Conservation (phyloP, 2,329 filamentous ascomycete species). For the Hypoxylon sp. region DNA sequence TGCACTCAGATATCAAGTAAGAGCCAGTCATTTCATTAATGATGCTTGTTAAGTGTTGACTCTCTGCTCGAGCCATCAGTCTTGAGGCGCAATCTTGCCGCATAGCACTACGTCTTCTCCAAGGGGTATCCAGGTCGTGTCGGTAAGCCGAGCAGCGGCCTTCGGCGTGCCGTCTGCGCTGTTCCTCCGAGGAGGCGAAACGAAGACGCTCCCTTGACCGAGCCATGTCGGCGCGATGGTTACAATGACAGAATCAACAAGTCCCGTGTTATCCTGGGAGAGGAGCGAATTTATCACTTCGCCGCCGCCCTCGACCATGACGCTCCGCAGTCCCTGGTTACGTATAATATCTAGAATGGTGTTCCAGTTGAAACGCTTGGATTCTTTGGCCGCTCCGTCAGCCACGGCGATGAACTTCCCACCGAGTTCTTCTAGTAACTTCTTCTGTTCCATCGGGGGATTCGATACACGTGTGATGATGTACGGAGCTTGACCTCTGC, state of each 20-base stretch:
- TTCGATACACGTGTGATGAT: slow-evolving; percentile 69
- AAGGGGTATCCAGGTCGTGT: slow-evolving; percentile 80
- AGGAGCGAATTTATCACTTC: slow-evolving; percentile 85
- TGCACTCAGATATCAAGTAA: neutral
- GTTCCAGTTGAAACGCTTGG: slow-evolving; percentile 70
- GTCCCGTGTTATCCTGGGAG: slow-evolving; percentile 66
- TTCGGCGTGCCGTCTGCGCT: slow-evolving; percentile 64
- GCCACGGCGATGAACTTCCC: slow-evolving; percentile 64
- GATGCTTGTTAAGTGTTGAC: neutral
- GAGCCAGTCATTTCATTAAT: neutral
- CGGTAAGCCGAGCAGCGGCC: slow-evolving; percentile 73
- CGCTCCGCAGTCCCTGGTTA: slow-evolving; percentile 73
- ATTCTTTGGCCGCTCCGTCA: slow-evolving; percentile 46
- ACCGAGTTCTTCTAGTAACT: slow-evolving; percentile 62
- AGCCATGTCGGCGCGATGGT: slow-evolving; percentile 93
- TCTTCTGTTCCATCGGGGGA: slow-evolving; percentile 59
- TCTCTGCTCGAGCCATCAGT: neutral
- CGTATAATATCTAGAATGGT: slow-evolving; percentile 71
- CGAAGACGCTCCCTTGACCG: slow-evolving; percentile 83
- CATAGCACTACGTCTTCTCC: slow-evolving; percentile 88
- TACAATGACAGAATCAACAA: slow-evolving; percentile 83
- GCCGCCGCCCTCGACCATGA: slow-evolving; percentile 94
- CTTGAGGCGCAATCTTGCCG: slow-evolving; percentile 64
- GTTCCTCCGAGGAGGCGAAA: slow-evolving; percentile 73
- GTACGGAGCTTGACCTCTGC: slow-evolving; percentile 79